Evolutionary conservation across 2,329 filamentous ascomycete genomes (phyloP), one percentile per base, ranked within the genome.

Genomic region (Epichloe sylvatica): DNA sequence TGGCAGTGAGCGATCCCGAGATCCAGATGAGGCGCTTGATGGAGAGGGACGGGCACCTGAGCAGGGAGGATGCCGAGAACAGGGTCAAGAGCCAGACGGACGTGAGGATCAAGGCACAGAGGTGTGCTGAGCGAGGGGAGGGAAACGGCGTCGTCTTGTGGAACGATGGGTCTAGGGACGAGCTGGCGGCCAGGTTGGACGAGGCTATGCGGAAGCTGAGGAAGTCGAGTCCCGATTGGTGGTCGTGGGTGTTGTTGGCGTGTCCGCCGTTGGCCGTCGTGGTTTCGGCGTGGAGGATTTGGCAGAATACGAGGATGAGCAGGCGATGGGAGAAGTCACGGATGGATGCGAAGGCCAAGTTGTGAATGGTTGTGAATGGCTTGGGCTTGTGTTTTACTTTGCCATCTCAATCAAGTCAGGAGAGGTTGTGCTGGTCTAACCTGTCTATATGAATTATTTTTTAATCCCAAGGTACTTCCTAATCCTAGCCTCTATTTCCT

Each of bases 61-160:
- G 76, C 8, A 75, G 76, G n/a, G 85, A 92, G 62, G 92, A 98
- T 64, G 92, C 91, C 15, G 77, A 83, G 72, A 89, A 94, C 63
- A 73, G 92, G 17, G 88, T 98, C 5, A 71, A 75, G 54, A 94
- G 88, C 62, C 92, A 98, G 73, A 84, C 81, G 43, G 86, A 94
- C 64, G 85, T 96, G 53, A 73, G 80, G 55, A 78, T 85, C 58
- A 97, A 97, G 75, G 90, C 86, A 17, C 74, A 76, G 62, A 73
- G 87, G 62, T 86, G 83, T 53, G 73, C 84, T 66, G 80, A 76
- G 44, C 72, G 88, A 43, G 77, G 73, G 47, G 63, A 67, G 42
- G 80, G 79, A 6, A 76, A 74, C 45, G 91, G 90, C 0, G 76
- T 89, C 3, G 87, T 96, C 35, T 76, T 98, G 23, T 92, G 86